Conservation (phyloP, 2,329 filamentous ascomycete genomes). For the Lecanicillium sp. region DNA sequence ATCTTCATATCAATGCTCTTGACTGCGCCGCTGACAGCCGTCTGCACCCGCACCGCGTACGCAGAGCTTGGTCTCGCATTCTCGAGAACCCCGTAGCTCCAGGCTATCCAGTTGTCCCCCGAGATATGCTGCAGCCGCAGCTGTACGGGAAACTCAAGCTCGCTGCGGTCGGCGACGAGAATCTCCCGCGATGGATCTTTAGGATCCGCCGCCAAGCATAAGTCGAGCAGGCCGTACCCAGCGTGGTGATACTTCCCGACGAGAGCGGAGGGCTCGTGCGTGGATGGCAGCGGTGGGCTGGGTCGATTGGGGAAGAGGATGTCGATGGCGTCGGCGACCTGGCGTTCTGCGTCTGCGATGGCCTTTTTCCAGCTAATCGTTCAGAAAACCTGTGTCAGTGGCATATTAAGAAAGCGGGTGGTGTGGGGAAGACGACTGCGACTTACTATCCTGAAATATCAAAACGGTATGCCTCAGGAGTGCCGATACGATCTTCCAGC, state of each 20-base stretch:
- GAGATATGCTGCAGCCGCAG: conserved; percentile 24
- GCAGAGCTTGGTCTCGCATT: background rate
- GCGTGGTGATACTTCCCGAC: conserved; percentile 39
- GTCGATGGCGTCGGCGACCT: conserved; percentile 28
- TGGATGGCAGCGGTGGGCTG: conserved; percentile 28
- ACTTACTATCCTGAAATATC: conserved; percentile 20
- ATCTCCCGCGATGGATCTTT: conserved; percentile 15
- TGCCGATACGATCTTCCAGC: conserved; percentile 25
- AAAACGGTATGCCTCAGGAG: conserved; percentile 19
- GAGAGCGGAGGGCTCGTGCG: conserved; percentile 28
- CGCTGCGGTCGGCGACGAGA: conserved; percentile 20
- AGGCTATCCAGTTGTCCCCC: conserved; percentile 23
- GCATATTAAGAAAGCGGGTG: background rate
- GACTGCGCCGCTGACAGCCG: background rate
- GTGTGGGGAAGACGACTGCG: background rate
- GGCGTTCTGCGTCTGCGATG: conserved; percentile 1
- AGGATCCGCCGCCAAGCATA: conserved; percentile 17
- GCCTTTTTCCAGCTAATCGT: background rate
- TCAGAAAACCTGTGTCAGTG: background rate
- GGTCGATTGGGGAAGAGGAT: conserved; percentile 33
- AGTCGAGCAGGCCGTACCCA: conserved; percentile 29
- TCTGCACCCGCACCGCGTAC: background rate
- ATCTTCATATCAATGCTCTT: background rate
- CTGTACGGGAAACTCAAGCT: conserved; percentile 21
- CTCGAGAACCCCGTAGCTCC: conserved; percentile 12